Percentiles rank a stretch among this genome's conserved stretches.
Conservation (phyloP, 1,139 yeast genomes). For the Saccharomyces hybrid region DNA sequence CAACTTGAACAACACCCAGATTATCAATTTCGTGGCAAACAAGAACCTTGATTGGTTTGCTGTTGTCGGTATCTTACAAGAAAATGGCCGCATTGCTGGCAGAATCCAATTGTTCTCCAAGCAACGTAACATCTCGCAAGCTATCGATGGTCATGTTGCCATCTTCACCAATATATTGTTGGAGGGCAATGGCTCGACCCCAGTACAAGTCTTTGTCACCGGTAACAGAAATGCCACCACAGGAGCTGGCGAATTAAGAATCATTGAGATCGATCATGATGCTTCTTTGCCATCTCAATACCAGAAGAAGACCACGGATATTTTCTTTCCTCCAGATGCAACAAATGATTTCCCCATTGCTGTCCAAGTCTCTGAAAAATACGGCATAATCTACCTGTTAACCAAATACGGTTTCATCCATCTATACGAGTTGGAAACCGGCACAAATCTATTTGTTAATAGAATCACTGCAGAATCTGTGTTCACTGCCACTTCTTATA, state of each 20-base stretch:
- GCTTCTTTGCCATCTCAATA: slow-evolving; percentile 69
- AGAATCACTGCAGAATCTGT: slow-evolving; percentile 95
- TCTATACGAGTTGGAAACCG: slow-evolving; percentile 87
- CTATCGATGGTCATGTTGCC: slow-evolving; percentile 96
- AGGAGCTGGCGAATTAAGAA: slow-evolving; percentile 81
- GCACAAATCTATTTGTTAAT: slow-evolving; percentile 87
- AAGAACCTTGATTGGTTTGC: slow-evolving; percentile 87
- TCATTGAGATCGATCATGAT: slow-evolving; percentile 93
- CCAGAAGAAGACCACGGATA: slow-evolving; percentile 83
- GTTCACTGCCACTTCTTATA: slow-evolving; percentile 77
- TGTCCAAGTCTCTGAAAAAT: slow-evolving; percentile 75
- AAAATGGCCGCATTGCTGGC: slow-evolving; percentile 91
- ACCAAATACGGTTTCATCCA: slow-evolving; percentile 97
- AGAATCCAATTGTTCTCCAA: slow-evolving; percentile 88
- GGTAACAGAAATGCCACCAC: slow-evolving; percentile 74
- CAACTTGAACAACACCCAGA: slow-evolving; percentile 71
- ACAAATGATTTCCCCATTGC: slow-evolving; percentile 94
- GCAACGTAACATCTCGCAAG: slow-evolving; percentile 87
- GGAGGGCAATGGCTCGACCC: slow-evolving; percentile 54
- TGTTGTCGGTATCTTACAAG: slow-evolving; percentile 89
- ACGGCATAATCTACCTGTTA: slow-evolving; percentile 79
- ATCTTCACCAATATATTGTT: slow-evolving; percentile 71
- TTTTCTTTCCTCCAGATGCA: slow-evolving; percentile 96
- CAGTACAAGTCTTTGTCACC: slow-evolving; percentile 81
- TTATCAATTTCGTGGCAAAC: slow-evolving; percentile 84